Conservation (phyloP, 305 asterid species). For the Petunia hybrid region DNA sequence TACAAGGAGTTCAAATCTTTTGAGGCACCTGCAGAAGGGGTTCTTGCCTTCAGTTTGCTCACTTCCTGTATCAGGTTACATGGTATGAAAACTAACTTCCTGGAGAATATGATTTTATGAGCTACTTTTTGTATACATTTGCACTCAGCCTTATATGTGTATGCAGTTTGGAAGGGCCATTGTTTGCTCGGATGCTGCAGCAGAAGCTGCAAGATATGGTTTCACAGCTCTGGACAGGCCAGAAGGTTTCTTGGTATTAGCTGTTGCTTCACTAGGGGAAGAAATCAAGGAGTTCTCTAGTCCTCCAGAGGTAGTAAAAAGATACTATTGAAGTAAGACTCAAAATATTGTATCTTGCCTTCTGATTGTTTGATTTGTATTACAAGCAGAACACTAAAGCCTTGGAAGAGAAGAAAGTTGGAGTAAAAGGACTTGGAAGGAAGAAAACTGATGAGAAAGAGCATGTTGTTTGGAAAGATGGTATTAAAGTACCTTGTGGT, state of each 20-base stretch:
- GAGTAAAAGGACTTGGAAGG: constrained; percentile 70
- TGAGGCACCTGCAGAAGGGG: constrained; percentile 80
- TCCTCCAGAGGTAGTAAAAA: constrained; percentile 61
- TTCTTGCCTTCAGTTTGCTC: constrained; percentile 72
- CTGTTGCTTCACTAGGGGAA: constrained; percentile 81
- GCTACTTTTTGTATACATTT: neutral
- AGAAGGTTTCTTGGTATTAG: constrained; percentile 81
- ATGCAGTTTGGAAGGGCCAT: constrained; percentile 84
- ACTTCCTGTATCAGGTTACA: constrained; percentile 78
- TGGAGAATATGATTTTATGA: neutral
- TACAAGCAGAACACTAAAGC: constrained; percentile 47
- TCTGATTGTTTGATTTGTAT: neutral
- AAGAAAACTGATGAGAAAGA: constrained; percentile 78
- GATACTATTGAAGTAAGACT: neutral
- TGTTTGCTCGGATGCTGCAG: constrained; percentile 87
- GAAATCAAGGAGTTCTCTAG: constrained; percentile 46
- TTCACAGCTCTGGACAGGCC: constrained; percentile 85
- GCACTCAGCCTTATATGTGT: no score
- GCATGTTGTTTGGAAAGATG: constrained; percentile 80
- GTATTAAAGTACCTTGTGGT: constrained; percentile 84
- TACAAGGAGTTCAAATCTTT: constrained; percentile 68
- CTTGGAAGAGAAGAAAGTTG: constrained; percentile 66
- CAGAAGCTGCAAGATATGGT: constrained; percentile 86
- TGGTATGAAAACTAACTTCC: constrained; percentile 46
- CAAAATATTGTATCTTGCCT: no score